phyloP scores from a whole-genome alignment of 768 basidiomycete genomes.

The Coprinopsis sp. region DNA sequence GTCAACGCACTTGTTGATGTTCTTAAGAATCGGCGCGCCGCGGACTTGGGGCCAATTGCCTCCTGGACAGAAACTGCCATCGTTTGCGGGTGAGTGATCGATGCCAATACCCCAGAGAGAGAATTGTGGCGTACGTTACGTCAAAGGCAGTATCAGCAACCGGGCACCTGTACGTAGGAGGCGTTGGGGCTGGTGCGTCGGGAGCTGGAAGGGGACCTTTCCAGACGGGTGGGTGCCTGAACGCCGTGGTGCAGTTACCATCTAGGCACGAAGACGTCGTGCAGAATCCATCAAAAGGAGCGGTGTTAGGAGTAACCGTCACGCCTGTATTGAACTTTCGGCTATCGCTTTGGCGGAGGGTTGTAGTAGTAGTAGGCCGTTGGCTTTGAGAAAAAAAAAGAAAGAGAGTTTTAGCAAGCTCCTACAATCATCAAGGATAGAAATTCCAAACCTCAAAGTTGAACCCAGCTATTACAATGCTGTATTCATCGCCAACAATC shows the following conservation, averaged over 20 bases:
- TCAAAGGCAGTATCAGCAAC: neutral
- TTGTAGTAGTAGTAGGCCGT: no score
- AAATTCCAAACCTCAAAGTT: no score
- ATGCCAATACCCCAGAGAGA: neutral
- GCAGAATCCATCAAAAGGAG: constrained; percentile 25
- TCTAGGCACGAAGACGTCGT: constrained; percentile 19
- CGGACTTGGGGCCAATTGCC: constrained; percentile 17
- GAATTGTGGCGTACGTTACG: neutral
- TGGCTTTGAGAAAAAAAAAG: no score
- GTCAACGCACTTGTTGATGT: constrained; percentile 28
- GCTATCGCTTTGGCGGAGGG: no score
- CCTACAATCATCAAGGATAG: no score
- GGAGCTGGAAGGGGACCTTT: neutral
- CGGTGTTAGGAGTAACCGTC: no score
- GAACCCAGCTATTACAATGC: no score
- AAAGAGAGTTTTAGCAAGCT: no score
- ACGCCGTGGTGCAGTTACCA: constrained; percentile 22
- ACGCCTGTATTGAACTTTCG: no score
- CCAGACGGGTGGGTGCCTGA: constrained; percentile 20
- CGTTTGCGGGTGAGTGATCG: neutral
- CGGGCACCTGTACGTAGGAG: neutral
- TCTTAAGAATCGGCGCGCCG: constrained; percentile 4
- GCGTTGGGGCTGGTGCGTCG: neutral
- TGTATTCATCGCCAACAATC: no score
- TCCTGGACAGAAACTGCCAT: constrained; percentile 24